Base-by-base conservation (phyloP, 78 protist genomes). In the Dictyostelium capitatum region DNA sequence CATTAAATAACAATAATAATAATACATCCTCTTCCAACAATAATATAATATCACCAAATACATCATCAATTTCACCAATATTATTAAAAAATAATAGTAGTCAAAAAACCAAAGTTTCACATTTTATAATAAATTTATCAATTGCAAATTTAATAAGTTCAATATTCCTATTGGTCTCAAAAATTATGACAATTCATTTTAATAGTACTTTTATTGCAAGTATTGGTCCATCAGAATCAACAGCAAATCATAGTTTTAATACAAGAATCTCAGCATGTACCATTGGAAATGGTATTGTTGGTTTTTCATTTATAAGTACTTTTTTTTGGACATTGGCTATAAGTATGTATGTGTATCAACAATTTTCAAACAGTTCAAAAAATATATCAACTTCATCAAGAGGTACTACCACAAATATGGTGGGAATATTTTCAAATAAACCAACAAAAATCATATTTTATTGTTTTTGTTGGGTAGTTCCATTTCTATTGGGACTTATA, bases 311-410 rank as follows among this genome's bases (percentile, higher is more conserved):
- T 20, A 19, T 77, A 12, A 50, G 65, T n/a, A 37, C 82, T 15
- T 50, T 77, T 30, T 50, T 77, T 37, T 77, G 82, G 82, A 77
- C 82, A 77, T n/a, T 43, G 12, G 46, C 50, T n/a, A 77, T 77
- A 0, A 10, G 65, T 2, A 46, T 50, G 25, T 28, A 77, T 7
- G 50, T 77, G 14, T 51, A 77, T 15, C 57, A 43, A 50, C 64
- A 50, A 51, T 77, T 77, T 50, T 30, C 9, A 11, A 20, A 20
- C 28, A 28, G 37, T 50, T 77, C 64, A 11, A 17, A 37, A 73
- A 74, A 47, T 46, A 23, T 57, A 57, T n/a, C 10, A 25, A 62
- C 23, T 17, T 23, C 7, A 23, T n/a, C 20, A 20, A 57, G 17
- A n/a, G 7, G 5, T n/a, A 57, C 19, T 57, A 57, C 8, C 23